Conservation (phyloP, 257 asterid genomes). For the Forsythia viridissima region DNA sequence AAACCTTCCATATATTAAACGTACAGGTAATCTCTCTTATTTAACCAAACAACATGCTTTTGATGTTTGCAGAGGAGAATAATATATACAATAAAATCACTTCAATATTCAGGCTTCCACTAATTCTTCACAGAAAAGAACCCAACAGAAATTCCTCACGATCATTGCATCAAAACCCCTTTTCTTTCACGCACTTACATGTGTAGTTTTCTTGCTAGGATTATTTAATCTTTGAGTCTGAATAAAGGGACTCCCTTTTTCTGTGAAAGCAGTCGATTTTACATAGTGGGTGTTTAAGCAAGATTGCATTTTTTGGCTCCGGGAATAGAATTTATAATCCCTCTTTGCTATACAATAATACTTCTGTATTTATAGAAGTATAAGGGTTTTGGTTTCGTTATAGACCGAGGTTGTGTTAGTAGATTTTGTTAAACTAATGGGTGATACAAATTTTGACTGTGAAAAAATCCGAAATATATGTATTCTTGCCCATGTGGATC, state of each 20-base stretch:
- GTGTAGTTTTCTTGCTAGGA: neutral
- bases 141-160: neutral
- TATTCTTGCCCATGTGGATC: constrained; percentile 98
- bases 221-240: neutral
- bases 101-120: neutral
- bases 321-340: neutral
- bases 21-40: too few relatives aligned
- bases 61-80: neutral
- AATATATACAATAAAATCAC: neutral
- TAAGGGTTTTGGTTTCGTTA: neutral
- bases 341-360: neutral
- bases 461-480: constrained; percentile 66
- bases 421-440: constrained; percentile 26
- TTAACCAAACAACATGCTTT: too few relatives aligned
- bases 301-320: neutral
- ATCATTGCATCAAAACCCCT: neutral
- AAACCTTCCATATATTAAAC: too few relatives aligned
- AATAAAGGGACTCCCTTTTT: neutral
- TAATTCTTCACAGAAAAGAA: neutral
- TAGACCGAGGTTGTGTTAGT: neutral
- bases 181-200: neutral
- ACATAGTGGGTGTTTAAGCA: neutral
- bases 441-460: constrained; percentile 24
- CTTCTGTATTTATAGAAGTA: neutral
- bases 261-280: neutral